Conservation (phyloP, 1,139 yeast genomes). For the Lodderomyces elongisporus region DNA sequence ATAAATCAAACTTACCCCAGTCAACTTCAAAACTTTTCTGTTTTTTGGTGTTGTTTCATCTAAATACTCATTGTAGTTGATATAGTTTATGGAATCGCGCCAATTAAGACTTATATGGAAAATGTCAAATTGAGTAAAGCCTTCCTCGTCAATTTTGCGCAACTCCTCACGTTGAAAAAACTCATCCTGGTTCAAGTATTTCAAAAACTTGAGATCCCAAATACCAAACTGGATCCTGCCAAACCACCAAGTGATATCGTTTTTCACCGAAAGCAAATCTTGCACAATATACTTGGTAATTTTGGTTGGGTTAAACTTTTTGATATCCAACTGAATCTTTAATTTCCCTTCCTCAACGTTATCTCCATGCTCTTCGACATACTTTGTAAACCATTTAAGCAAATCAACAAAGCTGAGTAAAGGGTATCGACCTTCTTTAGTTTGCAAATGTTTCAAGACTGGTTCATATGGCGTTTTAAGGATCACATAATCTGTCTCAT, state of each 20-base stretch:
- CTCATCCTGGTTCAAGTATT: conserved; percentile 41
- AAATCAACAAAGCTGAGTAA: conserved; percentile 61
- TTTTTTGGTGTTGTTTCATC: conserved; percentile 20
- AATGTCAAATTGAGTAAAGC: conserved; percentile 29
- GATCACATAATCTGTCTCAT: conserved; percentile 36
- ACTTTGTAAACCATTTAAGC: conserved; percentile 51
- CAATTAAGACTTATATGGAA: conserved; percentile 35
- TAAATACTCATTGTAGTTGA: conserved; percentile 35
- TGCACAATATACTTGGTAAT: conserved; percentile 50
- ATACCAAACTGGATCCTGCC: conserved; percentile 68
- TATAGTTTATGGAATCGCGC: conserved; percentile 30
- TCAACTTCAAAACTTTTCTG: conserved; percentile 24
- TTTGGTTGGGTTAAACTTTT: conserved; percentile 59
- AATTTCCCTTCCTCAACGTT: conserved; percentile 15
- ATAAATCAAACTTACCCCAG: conserved; percentile 39
- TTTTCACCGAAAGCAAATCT: conserved; percentile 42
- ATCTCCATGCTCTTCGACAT: conserved; percentile 17
- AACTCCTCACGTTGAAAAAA: conserved; percentile 26
- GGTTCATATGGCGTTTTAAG: conserved; percentile 35
- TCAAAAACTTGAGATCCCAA: conserved; percentile 69
- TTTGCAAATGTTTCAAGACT: conserved; percentile 45
- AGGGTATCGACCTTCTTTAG: conserved; percentile 50
- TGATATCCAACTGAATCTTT: conserved; percentile 76
- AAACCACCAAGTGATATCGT: conserved; percentile 62
- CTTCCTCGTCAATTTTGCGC: conserved; percentile 14